Base-by-base conservation (phyloP, 169 alveolate genomes). In the Eimeria maxima region DNA sequence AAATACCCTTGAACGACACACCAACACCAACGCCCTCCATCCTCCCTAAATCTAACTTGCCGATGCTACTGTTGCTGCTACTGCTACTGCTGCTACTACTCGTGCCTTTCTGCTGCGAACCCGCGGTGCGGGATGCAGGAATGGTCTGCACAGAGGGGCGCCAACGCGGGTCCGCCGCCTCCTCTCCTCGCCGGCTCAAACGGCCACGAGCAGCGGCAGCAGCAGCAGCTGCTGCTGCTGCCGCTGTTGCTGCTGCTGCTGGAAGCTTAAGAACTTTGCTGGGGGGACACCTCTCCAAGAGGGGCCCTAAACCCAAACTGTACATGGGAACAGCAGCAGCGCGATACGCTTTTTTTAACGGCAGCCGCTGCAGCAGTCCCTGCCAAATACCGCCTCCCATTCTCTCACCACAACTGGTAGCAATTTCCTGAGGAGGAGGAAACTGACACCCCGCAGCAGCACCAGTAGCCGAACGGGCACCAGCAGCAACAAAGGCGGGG, bases 211-310 rank as follows among this genome's bases (percentile, higher is more conserved):
- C 86, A 38, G 86, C 86, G 44, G 57, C 60, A 42, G 86, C 86
- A 4, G 86, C 86, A 20, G 86, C 86, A n/a, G 86, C 86, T 0
- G 86, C 86, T 0, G 86, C 86, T 42, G 86, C 86, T 22, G 86
- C 86, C 1, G 90, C 90, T 24, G 24, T 38, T n/a, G 90, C 90
- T 10, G 65, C 69, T 24, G 90, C 73, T n/a, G 69, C 90, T 7
- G 90, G 90, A 22, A 81, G 7, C 90, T 81, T 81, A 18, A 81
- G 71, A 50, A 81, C 44, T 10, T 29, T 22, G 13, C 90, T 4
- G 18, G 90, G 73, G 2, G 65, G 90, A 8, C 27, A 55, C 3
- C 27, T 7, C 53, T 81, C 90, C 16, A 81, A 18, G 24, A 45
- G 27, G 53, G 90, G 89, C 27, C 89, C 74, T 0, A 50, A n/a